These are phyloP conservation scores for Cadophora sp. DNA, from an alignment of 2,329 filamentous ascomycete species.

Conservation along the genomic window DNA sequence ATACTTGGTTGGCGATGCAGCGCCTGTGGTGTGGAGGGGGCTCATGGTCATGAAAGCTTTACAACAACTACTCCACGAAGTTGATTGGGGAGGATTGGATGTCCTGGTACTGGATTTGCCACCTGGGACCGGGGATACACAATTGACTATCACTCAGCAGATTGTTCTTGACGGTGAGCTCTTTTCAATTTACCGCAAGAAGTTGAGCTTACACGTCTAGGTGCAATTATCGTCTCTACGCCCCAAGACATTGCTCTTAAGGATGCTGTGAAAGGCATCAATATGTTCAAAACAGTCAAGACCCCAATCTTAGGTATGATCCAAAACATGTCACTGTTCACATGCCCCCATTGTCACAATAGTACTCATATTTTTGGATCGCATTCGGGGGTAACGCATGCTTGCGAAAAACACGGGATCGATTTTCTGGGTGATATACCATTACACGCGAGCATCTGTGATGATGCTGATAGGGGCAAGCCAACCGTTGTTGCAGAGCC, in stretches of 20 bases:
- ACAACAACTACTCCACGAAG: conserved; percentile 92
- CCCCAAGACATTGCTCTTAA: conserved; percentile 92
- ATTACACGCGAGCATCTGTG: conserved; percentile 83
- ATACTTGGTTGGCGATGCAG: conserved; percentile 80
- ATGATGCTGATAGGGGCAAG: conserved; percentile 84
- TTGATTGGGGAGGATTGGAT: conserved; percentile 91
- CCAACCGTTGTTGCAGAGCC: conserved; percentile 92
- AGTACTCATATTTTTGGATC: conserved; percentile 78
- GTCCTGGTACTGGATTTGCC: conserved; percentile 89
- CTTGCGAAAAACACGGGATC: conserved; percentile 76
- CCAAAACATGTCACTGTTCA: conserved; percentile 89
- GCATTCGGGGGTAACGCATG: conserved; percentile 65
- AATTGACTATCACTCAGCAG: conserved; percentile 96
- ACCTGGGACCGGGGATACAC: conserved; percentile 93
- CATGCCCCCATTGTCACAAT: conserved; percentile 78
- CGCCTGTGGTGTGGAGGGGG: conserved; percentile 92
- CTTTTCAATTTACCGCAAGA: conserved; percentile 10
- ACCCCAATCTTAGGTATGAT: conserved; percentile 82
- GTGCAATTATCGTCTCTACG: conserved; percentile 87
- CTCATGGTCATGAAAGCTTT: conserved; percentile 98
- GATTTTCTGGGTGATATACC: conserved; percentile 89
- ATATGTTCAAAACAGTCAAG: conserved; percentile 88
- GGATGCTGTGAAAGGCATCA: conserved; percentile 89
- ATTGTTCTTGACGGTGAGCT: conserved; percentile 79
- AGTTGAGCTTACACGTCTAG: conserved; percentile 47